A percentile compares a stretch with the other conserved stretches of the same genome.
Conservation (phyloP, 495 filamentous ascomycete genomes). For the Antarctomyces pellizariae region DNA sequence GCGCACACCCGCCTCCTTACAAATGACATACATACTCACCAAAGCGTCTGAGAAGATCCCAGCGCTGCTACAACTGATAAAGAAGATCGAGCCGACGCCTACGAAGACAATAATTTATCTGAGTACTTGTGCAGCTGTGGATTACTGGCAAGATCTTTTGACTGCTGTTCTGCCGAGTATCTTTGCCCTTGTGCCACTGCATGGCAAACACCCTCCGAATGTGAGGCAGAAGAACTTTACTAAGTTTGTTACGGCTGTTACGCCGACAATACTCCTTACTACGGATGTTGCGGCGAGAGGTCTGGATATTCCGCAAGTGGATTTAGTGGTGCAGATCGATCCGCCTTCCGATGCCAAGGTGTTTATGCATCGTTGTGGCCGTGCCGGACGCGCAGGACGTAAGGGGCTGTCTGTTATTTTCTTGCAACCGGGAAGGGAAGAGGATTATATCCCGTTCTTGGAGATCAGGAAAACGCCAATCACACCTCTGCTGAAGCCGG, state of each 20-base stretch:
- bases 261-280: slow-evolving; percentile 66
- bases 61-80: slow-evolving; percentile 44
- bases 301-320: slow-evolving; percentile 84
- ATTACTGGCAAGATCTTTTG: slow-evolving; percentile 66
- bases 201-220: slow-evolving; percentile 69
- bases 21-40: slow-evolving; percentile 65
- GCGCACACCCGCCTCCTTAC: slow-evolving; percentile 66
- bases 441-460: slow-evolving; percentile 73
- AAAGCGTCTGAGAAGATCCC: slow-evolving; percentile 58
- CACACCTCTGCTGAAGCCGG: slow-evolving; percentile 27
- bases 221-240: slow-evolving; percentile 61
- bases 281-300: slow-evolving; percentile 67
- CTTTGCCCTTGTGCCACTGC: slow-evolving; percentile 53
- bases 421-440: slow-evolving; percentile 60
- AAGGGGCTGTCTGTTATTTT: slow-evolving; percentile 66
- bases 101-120: slow-evolving; percentile 84
- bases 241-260: slow-evolving; percentile 41
- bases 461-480: slow-evolving; percentile 80
- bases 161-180: slow-evolving; percentile 35
- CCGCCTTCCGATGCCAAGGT: slow-evolving; percentile 81
- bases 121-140: slow-evolving; percentile 85
- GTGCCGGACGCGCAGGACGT: slow-evolving; percentile 75
- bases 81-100: slow-evolving; percentile 40
- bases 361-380: slow-evolving; percentile 85
- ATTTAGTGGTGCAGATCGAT: slow-evolving; percentile 83